A percentile compares a stretch with the other conserved stretches of the same genome.
Conservation (phyloP, 345 rosid genomes). For the Sapria himalayana region DNA sequence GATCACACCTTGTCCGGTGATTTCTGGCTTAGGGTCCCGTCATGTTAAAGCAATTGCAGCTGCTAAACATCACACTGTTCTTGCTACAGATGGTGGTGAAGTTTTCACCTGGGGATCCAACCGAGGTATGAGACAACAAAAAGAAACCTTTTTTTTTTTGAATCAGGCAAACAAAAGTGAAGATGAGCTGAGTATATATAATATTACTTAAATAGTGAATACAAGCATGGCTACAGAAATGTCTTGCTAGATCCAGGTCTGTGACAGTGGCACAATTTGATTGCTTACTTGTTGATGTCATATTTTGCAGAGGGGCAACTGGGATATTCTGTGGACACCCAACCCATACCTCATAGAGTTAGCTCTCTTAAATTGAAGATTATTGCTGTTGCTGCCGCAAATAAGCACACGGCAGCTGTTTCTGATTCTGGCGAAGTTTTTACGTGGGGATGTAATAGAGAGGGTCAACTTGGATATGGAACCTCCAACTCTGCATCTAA, state of each 20-base stretch:
- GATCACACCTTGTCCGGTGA: constrained; percentile 88
- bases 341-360: constrained; percentile 91
- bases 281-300: constrained; percentile 10
- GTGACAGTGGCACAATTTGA: too few relatives aligned
- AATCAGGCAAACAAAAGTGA: too few relatives aligned
- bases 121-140: too few relatives aligned
- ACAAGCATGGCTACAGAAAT: too few relatives aligned
- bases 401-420: constrained; percentile 86
- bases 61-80: constrained; percentile 92
- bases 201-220: too few relatives aligned
- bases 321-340: constrained; percentile 92
- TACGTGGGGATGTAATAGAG: constrained; percentile 97
- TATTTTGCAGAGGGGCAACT: constrained; percentile 81
- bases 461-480: constrained; percentile 98
- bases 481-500: constrained; percentile 97
- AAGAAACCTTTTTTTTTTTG: too few relatives aligned
- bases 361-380: constrained; percentile 49
- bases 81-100: constrained; percentile 79
- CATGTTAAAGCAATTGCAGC: constrained; percentile 87
- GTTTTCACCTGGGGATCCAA: constrained; percentile 97
- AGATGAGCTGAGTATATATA: too few relatives aligned
- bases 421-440: constrained; percentile 80
- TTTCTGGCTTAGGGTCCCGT: constrained; percentile 62
- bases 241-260: too few relatives aligned
- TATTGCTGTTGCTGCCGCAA: constrained; percentile 88